Evolutionary conservation across 805 yeast genomes (phyloP), one percentile per base, ranked within the genome.

Genomic region (Debaryomyces prosopidis): DNA sequence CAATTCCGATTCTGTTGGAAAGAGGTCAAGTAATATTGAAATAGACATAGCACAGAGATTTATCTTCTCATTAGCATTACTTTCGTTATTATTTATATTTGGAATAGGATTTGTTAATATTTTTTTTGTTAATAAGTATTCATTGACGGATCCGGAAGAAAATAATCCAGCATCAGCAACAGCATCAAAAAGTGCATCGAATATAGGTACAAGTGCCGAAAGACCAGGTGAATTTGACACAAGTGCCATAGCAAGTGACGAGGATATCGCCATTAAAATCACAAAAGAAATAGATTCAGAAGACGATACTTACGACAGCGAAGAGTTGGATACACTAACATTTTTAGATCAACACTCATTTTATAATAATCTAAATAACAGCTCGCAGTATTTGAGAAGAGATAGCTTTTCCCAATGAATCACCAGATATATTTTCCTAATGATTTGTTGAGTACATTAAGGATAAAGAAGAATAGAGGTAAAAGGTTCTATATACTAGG

Each of bases 351-450:
- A 42, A 14, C 35, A 27, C 17, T 36, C 40, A 3, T 57, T 59
- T 39, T 59, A 58, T 39, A 45, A 45, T 36, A 54, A 62, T 44
- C 57, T 69, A 41, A 71, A 72, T 55, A 71, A 66, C 50, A 71
- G 76, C 51, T 68, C 75, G 2, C 76, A 69, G 51, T 70, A 68
- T 46, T 52, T 71, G 19, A 50, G 77, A 41, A 50, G 77, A 42
- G 77, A 72, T 50, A 71, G 76, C 44, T 65, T 69, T 40, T 52
- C 67, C 28, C 55, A 52, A 63, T 62, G 55, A 53, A 45, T 36
- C 49, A 45, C 35, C 65, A 66, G 39, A 49, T 72, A 15, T 72
- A 67, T 46, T 62, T 71, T 30, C 74, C 77, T 1, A 48, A 48
- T 14, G 73, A 69, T 51, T 47, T 68, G 34, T 42, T 55, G 33